Evolutionary conservation across 2,329 filamentous ascomycete species (phyloP), one percentile per base, ranked within the genome.

Genomic region (Scorias spongiosa): DNA sequence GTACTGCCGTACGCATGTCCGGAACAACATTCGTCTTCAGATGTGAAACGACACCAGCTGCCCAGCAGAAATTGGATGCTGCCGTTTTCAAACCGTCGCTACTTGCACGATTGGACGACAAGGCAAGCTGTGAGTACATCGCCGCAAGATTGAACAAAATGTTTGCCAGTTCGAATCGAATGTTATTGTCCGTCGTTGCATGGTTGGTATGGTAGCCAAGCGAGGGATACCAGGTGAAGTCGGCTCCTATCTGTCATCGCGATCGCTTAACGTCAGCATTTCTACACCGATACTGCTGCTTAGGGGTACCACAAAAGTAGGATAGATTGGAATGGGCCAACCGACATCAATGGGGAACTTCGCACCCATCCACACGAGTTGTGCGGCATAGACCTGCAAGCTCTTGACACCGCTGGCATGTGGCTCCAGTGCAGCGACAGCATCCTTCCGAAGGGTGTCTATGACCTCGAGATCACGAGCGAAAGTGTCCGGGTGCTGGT

Each of bases 401-500:
- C 89, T 91, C 58, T 76, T 81, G 53, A 94, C 75, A 17, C 89
- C 89, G 59, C 82, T 93, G 5, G 76, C 69, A 59, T 98, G 91
- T 2, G 91, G 79, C 60, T 98, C 91, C 47, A 82, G 77, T 2
- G 91, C 82, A 61, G 87, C 85, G 44, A 94, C 72, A n/a, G 91
- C 91, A 60, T 93, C 84, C 49, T 76, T 75, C 5, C 91, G 80
- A 46, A 96, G 68, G 41, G 76, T 71, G 59, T 96, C 87, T 56
- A 98, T 87, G 51, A 82, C 75, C 58, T 88, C 79, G 46, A 94
- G 77, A 66, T 98, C 91, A 50, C 84, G 75, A 49, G 78, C 77
- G 65, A 98, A 98, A 81, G 94, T 93, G 63, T 95, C 87, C 29
- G 91, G 89, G 60, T 94, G 89, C 62, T 98, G 91, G 64, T 96